Evolutionary conservation across 306 rosid genomes (phyloP).

Genomic region (Rosa lucieae): DNA sequence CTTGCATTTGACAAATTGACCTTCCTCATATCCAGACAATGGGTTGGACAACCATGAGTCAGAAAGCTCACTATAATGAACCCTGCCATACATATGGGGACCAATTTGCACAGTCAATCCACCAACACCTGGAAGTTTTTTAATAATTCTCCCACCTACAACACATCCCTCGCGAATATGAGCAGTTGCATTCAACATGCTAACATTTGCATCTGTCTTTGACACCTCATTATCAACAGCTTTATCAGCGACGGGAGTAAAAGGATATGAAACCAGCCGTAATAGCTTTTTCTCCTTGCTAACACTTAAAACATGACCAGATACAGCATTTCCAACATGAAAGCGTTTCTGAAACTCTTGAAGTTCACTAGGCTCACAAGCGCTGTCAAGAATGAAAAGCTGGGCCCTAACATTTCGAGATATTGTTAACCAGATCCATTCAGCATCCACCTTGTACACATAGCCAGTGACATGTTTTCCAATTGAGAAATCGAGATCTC

Average conservation of each 20-base stretch:
- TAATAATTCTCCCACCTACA: slow-evolving; percentile 76
- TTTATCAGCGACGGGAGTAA: slow-evolving; percentile 31
- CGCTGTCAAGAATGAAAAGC: slow-evolving; percentile 74
- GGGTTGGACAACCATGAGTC: slow-evolving; percentile 73
- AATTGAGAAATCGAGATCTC: slow-evolving; percentile 43
- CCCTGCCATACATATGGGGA: slow-evolving; percentile 72
- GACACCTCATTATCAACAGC: slow-evolving; percentile 21
- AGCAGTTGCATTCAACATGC: slow-evolving; percentile 31
- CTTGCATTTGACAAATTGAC: slow-evolving; percentile 81
- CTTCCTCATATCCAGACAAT: slow-evolving; percentile 71
- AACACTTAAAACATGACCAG: slow-evolving; percentile 55
- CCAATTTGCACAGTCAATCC: slow-evolving; percentile 82
- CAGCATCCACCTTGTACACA: slow-evolving; percentile 71
- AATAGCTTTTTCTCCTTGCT: slow-evolving; percentile 62
- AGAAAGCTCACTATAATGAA: slow-evolving; percentile 70
- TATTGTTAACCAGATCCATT: slow-evolving; percentile 81
- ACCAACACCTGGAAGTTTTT: slow-evolving; percentile 74
- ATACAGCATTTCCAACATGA: slow-evolving; percentile 61
- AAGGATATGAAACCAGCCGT: slow-evolving; percentile 50
- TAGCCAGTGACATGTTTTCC: slow-evolving; percentile 74
- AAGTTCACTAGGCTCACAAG: slow-evolving; percentile 76
- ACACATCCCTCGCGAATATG: slow-evolving; percentile 61
- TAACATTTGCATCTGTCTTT: slow-evolving; percentile 30
- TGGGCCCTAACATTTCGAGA: slow-evolving; percentile 68
- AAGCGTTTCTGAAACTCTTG: slow-evolving; percentile 57